Base-by-base conservation (phyloP, 768 basidiomycete species). In the Macrolepiota dolichaula region DNA sequence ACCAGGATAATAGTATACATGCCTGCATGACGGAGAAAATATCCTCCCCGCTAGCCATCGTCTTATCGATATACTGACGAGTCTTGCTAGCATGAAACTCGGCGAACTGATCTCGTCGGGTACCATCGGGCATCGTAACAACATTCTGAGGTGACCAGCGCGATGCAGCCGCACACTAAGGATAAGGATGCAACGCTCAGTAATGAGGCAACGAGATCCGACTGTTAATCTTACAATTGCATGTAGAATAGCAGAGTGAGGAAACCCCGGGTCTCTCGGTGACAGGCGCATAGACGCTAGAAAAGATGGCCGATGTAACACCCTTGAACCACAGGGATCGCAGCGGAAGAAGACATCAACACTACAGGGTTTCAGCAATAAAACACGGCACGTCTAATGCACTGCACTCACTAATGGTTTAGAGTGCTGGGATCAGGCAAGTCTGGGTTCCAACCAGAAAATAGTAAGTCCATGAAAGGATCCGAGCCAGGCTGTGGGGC, bases 21-120 rank as follows among this genome's bases (percentile, higher is more conserved):
- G 92, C 92, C 70, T 94, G 91, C 82, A 94, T 84, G 9, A 94
- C 91, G 4, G 84, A 83, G 71, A 94, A 92, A 59, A 94, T 93
- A 65, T 93, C 89, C 71, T 89, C 85, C 40, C 92, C 92, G 42
- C 86, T 91, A n/a, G 88, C 87, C 90, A 94, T 92, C 22, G 92
- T 94, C 66, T 84, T 87, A 72, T 94, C 92, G 53, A 94, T 93
- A 69, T 91, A 92, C 59, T 88, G 83, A 2, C 92, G 82, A n/a
- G 91, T 91, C 74, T 94, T 94, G 68, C 84, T 85, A 24, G 91
- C 90, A 71, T 94, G 92, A 65, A 87, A 91, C 70, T 94, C 92
- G 17, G 92, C 92, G 67, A 94, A 94, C 65, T 86, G 84, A 67
- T 94, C 92, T n/a, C 88, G 83, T 54, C 88, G 83, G 24, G 84